Base-by-base conservation (phyloP, 352 stramenopile species). In the Globisporangium sylvaticum region DNA sequence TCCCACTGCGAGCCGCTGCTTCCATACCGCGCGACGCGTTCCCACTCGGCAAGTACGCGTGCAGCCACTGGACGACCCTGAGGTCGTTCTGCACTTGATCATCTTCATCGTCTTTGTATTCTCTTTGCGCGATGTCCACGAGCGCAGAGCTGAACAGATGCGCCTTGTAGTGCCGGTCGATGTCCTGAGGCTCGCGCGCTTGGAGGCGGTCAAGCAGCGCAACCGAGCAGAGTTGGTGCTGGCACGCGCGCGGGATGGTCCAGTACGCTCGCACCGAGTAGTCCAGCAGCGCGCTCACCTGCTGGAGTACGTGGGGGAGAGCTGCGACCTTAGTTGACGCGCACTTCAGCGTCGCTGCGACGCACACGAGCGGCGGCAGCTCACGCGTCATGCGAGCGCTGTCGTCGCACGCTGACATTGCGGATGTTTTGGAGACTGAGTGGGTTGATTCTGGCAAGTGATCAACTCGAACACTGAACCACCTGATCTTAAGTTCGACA, bases 101-200 rank as follows among this genome's bases (percentile, higher is more conserved):
- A 10, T n/a, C 50, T 5, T n/a, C n/a, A 3, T 39, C 5, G 5
- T 39, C 6, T 9, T 14, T 8, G n/a, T 18, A 29, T 7, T 0
- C 18, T 37, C 7, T 14, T 2, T 58, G 15, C 2, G 34, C 27
- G 27, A 42, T 15, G 3, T 58, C 42, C 27, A 20, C 27, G 8
- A 58, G 53, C 8, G 53, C 53, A 14, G 18, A 58, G 53, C 53
- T 58, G 27, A 58, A 58, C 15, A 58, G 27, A 6, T 58, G 18
- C 20, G 53, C 53, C 53, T 58, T 58, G 27, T 58, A 42, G 18
- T 58, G 14, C 2, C 53, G 25, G 27, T 58, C 27, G 27, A 58
- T 58, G 53, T 58, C 27, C 15, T 25, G 53, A 39, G 53, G 53
- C 53, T 58, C 53, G 27, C 53, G 53, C 53, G 27, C 53, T n/a